These are phyloP conservation scores for Achlya hypogyna DNA, from an alignment of 352 stramenopile species.

Conservation along the genomic window DNA sequence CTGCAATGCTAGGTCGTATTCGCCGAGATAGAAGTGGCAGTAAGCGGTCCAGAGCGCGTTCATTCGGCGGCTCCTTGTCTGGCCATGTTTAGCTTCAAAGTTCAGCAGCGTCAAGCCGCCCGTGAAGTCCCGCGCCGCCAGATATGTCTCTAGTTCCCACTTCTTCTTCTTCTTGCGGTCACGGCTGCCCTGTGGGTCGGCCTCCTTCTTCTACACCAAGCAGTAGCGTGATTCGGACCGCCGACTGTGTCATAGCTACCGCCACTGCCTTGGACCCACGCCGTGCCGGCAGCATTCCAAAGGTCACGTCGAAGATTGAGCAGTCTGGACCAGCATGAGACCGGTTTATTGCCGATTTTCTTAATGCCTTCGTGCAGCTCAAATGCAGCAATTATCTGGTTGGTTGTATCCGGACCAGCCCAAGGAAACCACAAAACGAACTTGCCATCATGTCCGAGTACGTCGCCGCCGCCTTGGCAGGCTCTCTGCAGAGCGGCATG, in stretches of 20 bases:
- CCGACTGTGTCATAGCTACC: too few species aligned
- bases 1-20: conserved; percentile 33
- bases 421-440: background rate
- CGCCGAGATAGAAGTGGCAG: conserved; percentile 50
- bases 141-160: conserved; percentile 33
- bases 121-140: conserved; percentile 36
- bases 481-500: background rate
- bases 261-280: background rate
- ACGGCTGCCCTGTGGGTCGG: background rate
- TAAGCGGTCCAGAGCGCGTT: conserved; percentile 65
- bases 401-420: background rate
- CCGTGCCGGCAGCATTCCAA: background rate
- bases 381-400: background rate
- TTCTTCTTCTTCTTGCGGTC: conserved; percentile 8
- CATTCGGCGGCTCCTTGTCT: background rate
- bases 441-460: conserved; percentile 5
- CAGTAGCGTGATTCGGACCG: too few species aligned
- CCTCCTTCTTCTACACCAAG: conserved; percentile 2
- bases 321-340: too few species aligned
- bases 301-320: background rate
- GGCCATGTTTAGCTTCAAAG: conserved; percentile 22
- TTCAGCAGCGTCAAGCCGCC: conserved; percentile 36
- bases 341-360: too few species aligned
- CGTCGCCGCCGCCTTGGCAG: background rate
- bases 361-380: too few species aligned